phyloP scores from a whole-genome alignment of 768 basidiomycete genomes.

The Serendipita sp. region DNA sequence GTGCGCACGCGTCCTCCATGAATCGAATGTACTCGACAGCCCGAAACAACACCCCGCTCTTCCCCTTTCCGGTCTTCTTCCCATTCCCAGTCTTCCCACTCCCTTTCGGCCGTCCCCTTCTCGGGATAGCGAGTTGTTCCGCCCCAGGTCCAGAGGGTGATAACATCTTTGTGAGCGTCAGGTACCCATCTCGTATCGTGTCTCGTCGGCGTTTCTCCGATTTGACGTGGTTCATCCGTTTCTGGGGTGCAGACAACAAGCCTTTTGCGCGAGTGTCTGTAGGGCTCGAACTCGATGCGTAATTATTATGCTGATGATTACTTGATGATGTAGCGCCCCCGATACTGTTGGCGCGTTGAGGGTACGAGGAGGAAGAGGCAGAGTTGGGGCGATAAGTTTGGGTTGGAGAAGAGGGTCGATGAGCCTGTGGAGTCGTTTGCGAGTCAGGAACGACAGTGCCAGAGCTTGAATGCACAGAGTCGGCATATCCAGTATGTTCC shows the following conservation, averaged over 20 bases:
- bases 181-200: slow-evolving; percentile 79
- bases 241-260: slow-evolving; percentile 68
- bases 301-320: no score
- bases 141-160: slow-evolving; percentile 55
- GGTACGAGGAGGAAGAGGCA: no score
- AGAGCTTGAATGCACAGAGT: neutral
- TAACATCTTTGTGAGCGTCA: slow-evolving; percentile 66
- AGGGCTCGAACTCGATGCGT: no score
- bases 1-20: slow-evolving; percentile 70
- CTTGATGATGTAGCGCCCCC: no score
- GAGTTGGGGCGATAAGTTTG: no score
- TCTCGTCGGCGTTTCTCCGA: slow-evolving; percentile 89
- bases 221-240: slow-evolving; percentile 84
- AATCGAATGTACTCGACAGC: slow-evolving; percentile 74
- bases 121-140: slow-evolving; percentile 32
- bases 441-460: neutral
- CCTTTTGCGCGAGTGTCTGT: slow-evolving; percentile 31
- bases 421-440: neutral
- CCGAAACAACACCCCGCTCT: slow-evolving; percentile 76
- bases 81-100: slow-evolving; percentile 31
- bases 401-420: neutral
- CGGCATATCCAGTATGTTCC: neutral
- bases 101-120: slow-evolving; percentile 65
- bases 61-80: slow-evolving; percentile 63
- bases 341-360: no score